Evolutionary conservation across 2,329 filamentous ascomycete genomes (phyloP).

Genomic region (Diplodia seriata): DNA sequence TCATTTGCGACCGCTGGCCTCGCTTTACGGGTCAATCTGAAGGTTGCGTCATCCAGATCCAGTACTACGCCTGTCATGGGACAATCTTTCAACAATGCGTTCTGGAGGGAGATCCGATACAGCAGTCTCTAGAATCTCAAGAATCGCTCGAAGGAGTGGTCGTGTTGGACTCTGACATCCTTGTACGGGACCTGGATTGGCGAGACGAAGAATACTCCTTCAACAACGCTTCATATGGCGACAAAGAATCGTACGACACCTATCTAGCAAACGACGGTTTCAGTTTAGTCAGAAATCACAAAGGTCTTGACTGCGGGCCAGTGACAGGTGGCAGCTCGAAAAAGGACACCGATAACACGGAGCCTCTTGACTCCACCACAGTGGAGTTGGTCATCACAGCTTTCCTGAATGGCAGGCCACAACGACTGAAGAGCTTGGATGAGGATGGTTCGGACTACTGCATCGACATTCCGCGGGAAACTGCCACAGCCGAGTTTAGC

Average conservation of each 20-base stretch:
- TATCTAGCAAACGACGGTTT: neutral
- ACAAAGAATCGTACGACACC: neutral
- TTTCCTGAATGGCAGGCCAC: neutral
- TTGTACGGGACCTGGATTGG: neutral
- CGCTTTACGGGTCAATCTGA: neutral
- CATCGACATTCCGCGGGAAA: no score
- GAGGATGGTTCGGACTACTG: no score
- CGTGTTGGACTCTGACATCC: neutral
- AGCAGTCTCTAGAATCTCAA: no score
- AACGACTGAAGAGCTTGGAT: no score
- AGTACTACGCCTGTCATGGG: neutral
- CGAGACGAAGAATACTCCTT: neutral
- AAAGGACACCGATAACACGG: no score
- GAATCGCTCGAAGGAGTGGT: neutral
- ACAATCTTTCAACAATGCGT: neutral
- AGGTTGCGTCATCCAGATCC: neutral
- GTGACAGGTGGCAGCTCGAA: neutral
- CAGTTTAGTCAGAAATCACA: neutral
- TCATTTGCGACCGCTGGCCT: constrained; percentile 13
- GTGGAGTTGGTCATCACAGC: neutral
- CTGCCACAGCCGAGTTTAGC: no score
- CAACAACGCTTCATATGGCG: neutral
- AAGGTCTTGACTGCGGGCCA: no score
- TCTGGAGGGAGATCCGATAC: neutral
- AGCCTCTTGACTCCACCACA: neutral